phyloP scores from a whole-genome alignment of 306 rosid genomes.

The Hylodesmum podocarpum region DNA sequence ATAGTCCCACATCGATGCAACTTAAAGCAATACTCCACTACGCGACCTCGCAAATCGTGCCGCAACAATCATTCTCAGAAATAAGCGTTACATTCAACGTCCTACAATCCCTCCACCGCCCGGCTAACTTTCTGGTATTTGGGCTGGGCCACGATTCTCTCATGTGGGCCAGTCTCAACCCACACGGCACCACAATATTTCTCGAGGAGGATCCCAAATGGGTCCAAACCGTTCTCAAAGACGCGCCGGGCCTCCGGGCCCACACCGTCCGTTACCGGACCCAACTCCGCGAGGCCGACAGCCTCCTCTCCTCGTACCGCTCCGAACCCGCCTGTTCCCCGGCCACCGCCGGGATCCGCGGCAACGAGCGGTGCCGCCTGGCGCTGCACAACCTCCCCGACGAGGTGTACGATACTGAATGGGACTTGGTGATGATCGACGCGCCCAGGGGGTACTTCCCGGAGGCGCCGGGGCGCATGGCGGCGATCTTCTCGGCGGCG shows the following conservation, averaged over 20 bases:
- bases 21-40: constrained; percentile 69
- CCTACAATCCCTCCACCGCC: constrained; percentile 49
- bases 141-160: constrained; percentile 84
- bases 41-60: constrained; percentile 62
- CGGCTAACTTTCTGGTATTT: constrained; percentile 69
- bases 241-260: constrained; percentile 55
- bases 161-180: constrained; percentile 83
- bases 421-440: constrained; percentile 88
- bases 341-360: constrained; percentile 38
- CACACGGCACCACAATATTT: constrained; percentile 68
- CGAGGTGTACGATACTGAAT: constrained; percentile 64
- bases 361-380: constrained; percentile 53
- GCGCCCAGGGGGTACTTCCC: constrained; percentile 81
- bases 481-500: constrained; percentile 68
- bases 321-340: constrained; percentile 55
- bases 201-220: constrained; percentile 88
- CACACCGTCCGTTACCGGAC: constrained; percentile 57
- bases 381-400: constrained; percentile 65
- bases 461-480: constrained; percentile 89
- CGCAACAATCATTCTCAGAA: constrained; percentile 64
- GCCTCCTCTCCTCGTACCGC: constrained; percentile 43
- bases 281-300: constrained; percentile 61
- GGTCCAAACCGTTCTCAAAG: constrained; percentile 63
- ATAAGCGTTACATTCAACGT: constrained; percentile 58
- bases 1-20: constrained; percentile 34